phyloP scores from a whole-genome alignment of 2,329 filamentous ascomycete species.

The Aspergillus sp. region DNA sequence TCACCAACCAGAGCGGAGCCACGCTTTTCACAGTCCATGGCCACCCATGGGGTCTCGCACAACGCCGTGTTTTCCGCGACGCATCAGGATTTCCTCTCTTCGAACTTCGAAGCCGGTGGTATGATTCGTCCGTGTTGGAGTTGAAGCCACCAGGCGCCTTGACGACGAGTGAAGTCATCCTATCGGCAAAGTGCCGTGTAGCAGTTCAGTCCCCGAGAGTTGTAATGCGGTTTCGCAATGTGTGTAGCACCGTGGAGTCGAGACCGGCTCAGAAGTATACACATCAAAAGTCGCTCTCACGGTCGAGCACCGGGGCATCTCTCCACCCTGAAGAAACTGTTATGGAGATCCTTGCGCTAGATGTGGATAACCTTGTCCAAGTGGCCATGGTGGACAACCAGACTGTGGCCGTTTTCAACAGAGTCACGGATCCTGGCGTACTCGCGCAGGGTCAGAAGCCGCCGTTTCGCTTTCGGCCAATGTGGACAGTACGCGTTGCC shows the following conservation, averaged over 20 bases:
- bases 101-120: constrained; percentile 23
- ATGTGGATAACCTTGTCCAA: constrained; percentile 23
- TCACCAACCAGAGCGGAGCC: constrained; percentile 14
- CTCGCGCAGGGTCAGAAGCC: constrained; percentile 23
- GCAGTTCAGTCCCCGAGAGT: constrained; percentile 20
- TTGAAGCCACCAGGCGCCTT: constrained; percentile 19
- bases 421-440: constrained; percentile 18
- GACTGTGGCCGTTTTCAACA: constrained; percentile 17
- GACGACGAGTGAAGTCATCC: constrained; percentile 8
- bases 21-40: constrained; percentile 21
- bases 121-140: constrained; percentile 20
- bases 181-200: constrained; percentile 23
- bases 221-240: constrained; percentile 21
- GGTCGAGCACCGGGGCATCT: neutral
- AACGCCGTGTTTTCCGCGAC: constrained; percentile 24
- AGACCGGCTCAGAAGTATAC: neutral
- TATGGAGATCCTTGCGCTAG: constrained; percentile 20
- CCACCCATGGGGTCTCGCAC: constrained; percentile 21
- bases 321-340: constrained; percentile 1
- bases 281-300: neutral
- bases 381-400: constrained; percentile 19
- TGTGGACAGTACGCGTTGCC: constrained; percentile 24
- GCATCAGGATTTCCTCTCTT: constrained; percentile 24
- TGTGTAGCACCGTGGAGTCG: neutral
- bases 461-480: constrained; percentile 23